Evolutionary conservation across 768 basidiomycete genomes (phyloP).

Genomic region (Clitopilus passeckerianus): DNA sequence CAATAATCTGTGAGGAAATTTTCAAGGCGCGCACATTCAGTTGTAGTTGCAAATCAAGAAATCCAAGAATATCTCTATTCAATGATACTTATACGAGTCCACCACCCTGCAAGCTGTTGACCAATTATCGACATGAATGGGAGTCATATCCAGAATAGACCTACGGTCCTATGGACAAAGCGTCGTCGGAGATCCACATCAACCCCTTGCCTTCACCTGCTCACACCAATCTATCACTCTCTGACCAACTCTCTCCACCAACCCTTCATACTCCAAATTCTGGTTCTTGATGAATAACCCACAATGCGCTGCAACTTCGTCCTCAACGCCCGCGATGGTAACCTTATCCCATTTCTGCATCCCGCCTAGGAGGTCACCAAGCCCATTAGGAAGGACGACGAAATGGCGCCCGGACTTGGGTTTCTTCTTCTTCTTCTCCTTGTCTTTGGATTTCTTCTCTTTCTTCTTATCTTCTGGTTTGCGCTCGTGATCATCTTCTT

Average conservation of each 20-base stretch:
- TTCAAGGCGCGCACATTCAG: no score
- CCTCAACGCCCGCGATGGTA: slow-evolving; percentile 41
- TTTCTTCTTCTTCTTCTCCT: slow-evolving; percentile 17
- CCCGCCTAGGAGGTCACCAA: slow-evolving; percentile 36
- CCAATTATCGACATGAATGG: no score
- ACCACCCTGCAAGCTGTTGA: no score
- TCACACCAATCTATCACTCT: slow-evolving; percentile 40
- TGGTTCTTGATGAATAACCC: slow-evolving; percentile 46
- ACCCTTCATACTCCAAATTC: slow-evolving; percentile 46
- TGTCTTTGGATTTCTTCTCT: slow-evolving; percentile 10
- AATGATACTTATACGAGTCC: no score
- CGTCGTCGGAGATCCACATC: no score
- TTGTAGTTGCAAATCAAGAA: no score
- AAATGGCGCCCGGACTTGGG: slow-evolving; percentile 37
- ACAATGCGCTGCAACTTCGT: slow-evolving; percentile 54
- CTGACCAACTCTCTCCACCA: slow-evolving; percentile 39
- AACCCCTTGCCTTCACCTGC: slow-evolving; percentile 4
- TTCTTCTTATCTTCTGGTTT: slow-evolving; percentile 13
- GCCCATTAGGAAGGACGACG: slow-evolving; percentile 43
- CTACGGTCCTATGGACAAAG: no score
- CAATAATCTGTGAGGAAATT: no score
- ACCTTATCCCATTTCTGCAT: slow-evolving; percentile 47
- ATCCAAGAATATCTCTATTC: no score
- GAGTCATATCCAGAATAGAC: no score
- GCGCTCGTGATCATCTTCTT: slow-evolving; percentile 12